A percentile compares a stretch with the other conserved stretches of the same genome.
phyloP scores from a whole-genome alignment of 148 eudicot genomes.

The Cornus controversa region DNA sequence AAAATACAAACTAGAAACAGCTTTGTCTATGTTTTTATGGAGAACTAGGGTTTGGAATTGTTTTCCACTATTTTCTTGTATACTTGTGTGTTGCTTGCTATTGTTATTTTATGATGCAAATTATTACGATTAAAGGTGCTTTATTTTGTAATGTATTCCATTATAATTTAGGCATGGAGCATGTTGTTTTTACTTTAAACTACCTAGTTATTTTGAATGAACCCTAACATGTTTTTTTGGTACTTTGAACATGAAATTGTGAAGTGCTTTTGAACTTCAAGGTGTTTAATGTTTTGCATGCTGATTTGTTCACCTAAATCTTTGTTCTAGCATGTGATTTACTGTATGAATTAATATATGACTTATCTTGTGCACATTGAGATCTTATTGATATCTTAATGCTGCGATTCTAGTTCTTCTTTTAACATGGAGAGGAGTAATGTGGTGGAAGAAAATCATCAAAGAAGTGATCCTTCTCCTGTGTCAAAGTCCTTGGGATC shows the following conservation, averaged over 20 bases:
- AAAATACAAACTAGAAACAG: neutral
- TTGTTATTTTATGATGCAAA: neutral
- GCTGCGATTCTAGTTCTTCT: constrained; percentile 3
- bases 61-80: neutral
- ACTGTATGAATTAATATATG: neutral
- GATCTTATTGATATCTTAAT: neutral
- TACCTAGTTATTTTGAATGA: neutral
- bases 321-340: constrained; percentile 7
- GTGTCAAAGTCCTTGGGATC: constrained; percentile 25
- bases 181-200: too few species aligned
- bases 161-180: too few species aligned
- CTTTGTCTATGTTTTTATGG: neutral
- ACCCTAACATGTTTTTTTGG: neutral
- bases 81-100: neutral
- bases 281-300: neutral
- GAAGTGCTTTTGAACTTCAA: neutral
- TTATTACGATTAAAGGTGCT: neutral
- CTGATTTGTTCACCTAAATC: neutral
- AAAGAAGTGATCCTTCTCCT: constrained; percentile 22
- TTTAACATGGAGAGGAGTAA: constrained; percentile 25
- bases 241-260: neutral
- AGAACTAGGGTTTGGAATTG: constrained; percentile 10
- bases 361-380: neutral
- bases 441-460: constrained; percentile 23
- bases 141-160: too few species aligned